Percentiles rank a stretch among this genome's conserved stretches.
Evolutionary conservation across 352 stramenopile species (phyloP).

Genomic region (Phytophthora crassamura): DNA sequence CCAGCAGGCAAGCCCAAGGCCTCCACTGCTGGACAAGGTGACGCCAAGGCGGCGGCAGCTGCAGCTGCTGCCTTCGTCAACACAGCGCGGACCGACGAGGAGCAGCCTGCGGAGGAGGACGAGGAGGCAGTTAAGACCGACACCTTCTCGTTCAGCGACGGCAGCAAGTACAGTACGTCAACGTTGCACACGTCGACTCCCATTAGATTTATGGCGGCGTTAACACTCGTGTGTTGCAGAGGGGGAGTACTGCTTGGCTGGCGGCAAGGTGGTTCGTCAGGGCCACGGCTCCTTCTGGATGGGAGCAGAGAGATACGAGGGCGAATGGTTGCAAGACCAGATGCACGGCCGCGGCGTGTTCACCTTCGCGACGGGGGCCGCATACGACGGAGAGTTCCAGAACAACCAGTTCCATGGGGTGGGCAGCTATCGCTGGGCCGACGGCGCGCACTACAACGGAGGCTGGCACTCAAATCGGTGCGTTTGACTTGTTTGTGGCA

Average conservation of each 20-base stretch:
- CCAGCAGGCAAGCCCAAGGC: constrained; percentile 23
- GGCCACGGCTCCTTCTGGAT: constrained; percentile 55
- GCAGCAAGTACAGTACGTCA: constrained; percentile 60
- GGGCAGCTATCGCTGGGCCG: constrained; percentile 70
- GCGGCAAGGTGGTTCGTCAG: constrained; percentile 58
- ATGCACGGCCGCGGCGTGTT: constrained; percentile 79
- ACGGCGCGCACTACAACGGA: constrained; percentile 71
- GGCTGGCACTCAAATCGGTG: constrained; percentile 61
- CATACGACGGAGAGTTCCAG: constrained; percentile 82
- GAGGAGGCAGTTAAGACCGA: constrained; percentile 48
- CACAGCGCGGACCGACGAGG: constrained; percentile 28
- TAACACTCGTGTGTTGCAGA: constrained; percentile 28
- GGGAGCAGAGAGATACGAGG: constrained; percentile 71
- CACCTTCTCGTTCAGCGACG: constrained; percentile 74
- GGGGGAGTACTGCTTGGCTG: constrained; percentile 49
- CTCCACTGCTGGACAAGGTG: constrained; percentile 30
- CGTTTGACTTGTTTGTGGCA: constrained; percentile 18
- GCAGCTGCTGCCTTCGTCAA: constrained; percentile 11
- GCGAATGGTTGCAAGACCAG: constrained; percentile 64
- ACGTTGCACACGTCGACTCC: constrained; percentile 8
- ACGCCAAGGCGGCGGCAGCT: constrained; percentile 29
- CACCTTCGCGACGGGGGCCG: constrained; percentile 68
- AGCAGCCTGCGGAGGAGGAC: constrained; percentile 44
- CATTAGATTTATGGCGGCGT: constrained; percentile 4
- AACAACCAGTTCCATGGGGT: constrained; percentile 66